A percentile compares a stretch with the other conserved stretches of the same genome.
These are phyloP conservation scores for Halenospora varia DNA, from an alignment of 495 filamentous ascomycete genomes.

Conservation along the genomic window DNA sequence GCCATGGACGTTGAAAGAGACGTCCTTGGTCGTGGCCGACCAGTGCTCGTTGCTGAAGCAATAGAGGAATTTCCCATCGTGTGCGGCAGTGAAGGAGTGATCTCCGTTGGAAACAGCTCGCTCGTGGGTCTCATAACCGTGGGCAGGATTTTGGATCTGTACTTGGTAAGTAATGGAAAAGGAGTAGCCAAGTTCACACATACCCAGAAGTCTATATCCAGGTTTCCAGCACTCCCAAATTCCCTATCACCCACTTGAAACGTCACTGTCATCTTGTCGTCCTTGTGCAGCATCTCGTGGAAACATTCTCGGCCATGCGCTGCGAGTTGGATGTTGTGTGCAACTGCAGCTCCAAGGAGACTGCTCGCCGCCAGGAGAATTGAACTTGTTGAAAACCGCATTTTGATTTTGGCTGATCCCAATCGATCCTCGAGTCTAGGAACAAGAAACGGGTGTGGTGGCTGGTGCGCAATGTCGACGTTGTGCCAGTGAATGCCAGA, in stretches of 20 bases:
- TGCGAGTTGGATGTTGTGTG: conserved; percentile 93
- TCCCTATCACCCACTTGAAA: conserved; percentile 98
- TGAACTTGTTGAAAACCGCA: conserved; percentile 54
- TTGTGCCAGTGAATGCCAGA: not conserved
- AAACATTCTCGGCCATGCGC: conserved; percentile 95
- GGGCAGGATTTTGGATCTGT: conserved; percentile 80
- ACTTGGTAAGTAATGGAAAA: conserved; percentile 13
- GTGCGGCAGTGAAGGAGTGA: conserved; percentile 80
- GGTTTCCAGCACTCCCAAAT: conserved; percentile 89
- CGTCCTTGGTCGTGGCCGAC: conserved; percentile 88
- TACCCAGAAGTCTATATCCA: conserved; percentile 98
- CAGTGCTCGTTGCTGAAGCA: conserved; percentile 99
- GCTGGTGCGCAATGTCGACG: not conserved
- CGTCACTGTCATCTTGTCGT: conserved; percentile 97
- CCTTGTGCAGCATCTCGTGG: conserved; percentile 86
- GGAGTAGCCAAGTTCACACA: conserved; percentile 20
- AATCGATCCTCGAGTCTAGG: not conserved
- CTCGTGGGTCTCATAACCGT: conserved; percentile 71
- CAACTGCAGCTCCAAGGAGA: conserved; percentile 58
- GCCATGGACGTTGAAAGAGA: conserved; percentile 98
- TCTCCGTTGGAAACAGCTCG: conserved; percentile 81
- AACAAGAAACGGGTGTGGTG: not conserved
- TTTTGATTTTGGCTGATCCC: conserved; percentile 20
- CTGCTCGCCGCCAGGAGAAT: conserved; percentile 58
- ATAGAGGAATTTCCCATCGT: conserved; percentile 89